phyloP scores from a whole-genome alignment of 352 stramenopile genomes.

The Globisporangium paddicum region DNA sequence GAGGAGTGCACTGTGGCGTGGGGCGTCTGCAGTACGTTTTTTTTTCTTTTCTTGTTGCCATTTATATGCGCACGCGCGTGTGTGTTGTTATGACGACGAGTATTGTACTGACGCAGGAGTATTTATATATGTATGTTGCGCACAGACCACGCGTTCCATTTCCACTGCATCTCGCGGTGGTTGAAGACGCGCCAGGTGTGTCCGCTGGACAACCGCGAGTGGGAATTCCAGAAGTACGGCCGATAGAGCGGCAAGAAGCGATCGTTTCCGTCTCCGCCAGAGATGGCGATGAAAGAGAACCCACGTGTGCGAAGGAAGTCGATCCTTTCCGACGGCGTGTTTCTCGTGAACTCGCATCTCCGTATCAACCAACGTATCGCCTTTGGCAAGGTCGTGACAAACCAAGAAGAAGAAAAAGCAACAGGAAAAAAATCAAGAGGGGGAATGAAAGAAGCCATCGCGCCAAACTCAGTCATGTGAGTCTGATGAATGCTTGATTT shows the following conservation, averaged over 20 bases:
- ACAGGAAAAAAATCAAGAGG: neutral
- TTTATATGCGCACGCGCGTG: neutral
- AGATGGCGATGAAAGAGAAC: neutral
- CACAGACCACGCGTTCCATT: constrained; percentile 98
- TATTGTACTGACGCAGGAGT: constrained; percentile 41
- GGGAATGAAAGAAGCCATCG: constrained; percentile 1
- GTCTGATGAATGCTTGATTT: too few relatives aligned
- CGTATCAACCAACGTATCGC: neutral
- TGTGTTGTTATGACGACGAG: constrained; percentile 7
- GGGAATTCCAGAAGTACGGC: constrained; percentile 98
- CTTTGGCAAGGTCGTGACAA: neutral
- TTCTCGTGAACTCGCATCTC: neutral
- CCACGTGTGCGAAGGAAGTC: neutral
- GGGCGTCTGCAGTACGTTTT: constrained; percentile 81
- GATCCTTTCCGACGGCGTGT: neutral
- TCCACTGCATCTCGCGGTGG: constrained; percentile 99
- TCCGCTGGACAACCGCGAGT: constrained; percentile 99
- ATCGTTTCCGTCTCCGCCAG: neutral
- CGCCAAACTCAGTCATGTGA: too few relatives aligned
- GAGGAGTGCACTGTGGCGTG: constrained; percentile 86
- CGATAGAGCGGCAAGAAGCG: constrained; percentile 35
- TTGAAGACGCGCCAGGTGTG: constrained; percentile 98
- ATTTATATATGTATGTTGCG: constrained; percentile 32
- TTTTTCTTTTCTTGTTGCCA: too few relatives aligned
- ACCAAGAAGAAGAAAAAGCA: neutral